Evolutionary conservation across 805 yeast species (phyloP), one percentile per base, ranked within the genome.

Genomic region (Lipomyces japonicus): DNA sequence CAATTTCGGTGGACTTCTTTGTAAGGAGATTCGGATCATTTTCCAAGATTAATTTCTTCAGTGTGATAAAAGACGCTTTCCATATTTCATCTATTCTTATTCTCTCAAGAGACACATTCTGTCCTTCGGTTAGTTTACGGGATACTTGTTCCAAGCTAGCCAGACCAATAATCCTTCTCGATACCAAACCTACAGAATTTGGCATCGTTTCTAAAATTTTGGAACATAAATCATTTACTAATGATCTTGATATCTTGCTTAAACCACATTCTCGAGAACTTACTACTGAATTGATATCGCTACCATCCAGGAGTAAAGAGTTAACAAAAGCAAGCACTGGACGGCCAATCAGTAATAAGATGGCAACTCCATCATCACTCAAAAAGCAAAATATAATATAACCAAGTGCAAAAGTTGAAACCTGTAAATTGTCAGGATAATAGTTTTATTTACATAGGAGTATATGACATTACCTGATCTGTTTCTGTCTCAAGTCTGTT

Each of bases 281-380:
- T 6, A 23, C 31, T 18, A 42, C 34, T 3, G 31, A 19, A 21
- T 16, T 10, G 21, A 49, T 44, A 24, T 52, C 58, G 14, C 21
- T 9, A 24, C 42, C 50, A 37, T 46, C 49, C 16, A 18, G 24
- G 9, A 44, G 19, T 10, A 52, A 4, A 9, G 24, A 22, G 10
- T 26, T 5, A 26, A 54, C 24, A 10, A 51, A 47, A 19, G 21
- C 31, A 4, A 55, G 23, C 4, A 22, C 40, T 14, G 14, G 34
- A 22, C 34, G 39, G 23, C 50, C 55, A 2, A 12, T 5, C 12
- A 54, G 44, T 18, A 55, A 31, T 22, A 16, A 24, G 24, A 35
- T 31, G 25, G 41, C 46, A 5, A 54, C 28, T 4, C 58, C 58
- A 22, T 51, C 57, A 16, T 55, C 59, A 21, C 16, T 31, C 10